phyloP scores from a whole-genome alignment of 139 green algal species.

The Chlamydomonas incerta region DNA sequence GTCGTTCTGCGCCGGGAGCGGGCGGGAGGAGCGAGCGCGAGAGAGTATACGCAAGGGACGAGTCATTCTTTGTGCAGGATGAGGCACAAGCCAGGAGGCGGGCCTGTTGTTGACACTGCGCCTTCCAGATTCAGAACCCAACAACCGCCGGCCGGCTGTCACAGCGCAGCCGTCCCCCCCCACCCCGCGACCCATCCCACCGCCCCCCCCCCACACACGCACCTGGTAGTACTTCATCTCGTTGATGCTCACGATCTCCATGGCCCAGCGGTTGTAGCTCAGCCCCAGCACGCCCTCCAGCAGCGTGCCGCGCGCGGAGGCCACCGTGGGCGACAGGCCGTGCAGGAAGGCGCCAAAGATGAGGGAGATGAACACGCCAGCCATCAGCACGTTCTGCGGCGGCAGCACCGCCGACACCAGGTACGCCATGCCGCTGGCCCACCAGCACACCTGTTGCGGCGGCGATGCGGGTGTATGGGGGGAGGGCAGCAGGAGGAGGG shows the following conservation, averaged over 20 bases:
- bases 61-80: too few relatives aligned
- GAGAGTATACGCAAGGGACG: too few relatives aligned
- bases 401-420: slow-evolving; percentile 52
- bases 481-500: background rate
- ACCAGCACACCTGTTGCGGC: slow-evolving; percentile 51
- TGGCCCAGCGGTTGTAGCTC: slow-evolving; percentile 55
- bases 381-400: slow-evolving; percentile 50
- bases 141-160: too few relatives aligned
- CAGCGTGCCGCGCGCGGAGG: slow-evolving; percentile 14
- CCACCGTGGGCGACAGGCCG: slow-evolving; percentile 46
- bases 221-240: slow-evolving; percentile 47
- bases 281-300: slow-evolving; percentile 57
- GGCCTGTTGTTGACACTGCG: too few relatives aligned
- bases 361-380: slow-evolving; percentile 56
- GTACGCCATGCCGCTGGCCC: slow-evolving; percentile 56
- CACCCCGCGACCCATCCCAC: too few relatives aligned
- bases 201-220: too few relatives aligned
- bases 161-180: too few relatives aligned
- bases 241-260: slow-evolving; percentile 48
- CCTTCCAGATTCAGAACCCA: too few relatives aligned
- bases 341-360: slow-evolving; percentile 62
- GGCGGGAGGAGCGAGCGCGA: too few relatives aligned
- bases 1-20: slow-evolving; percentile 28
- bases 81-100: too few relatives aligned
- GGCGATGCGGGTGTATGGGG: background rate